Evolutionary conservation across 2,329 filamentous ascomycete genomes (phyloP).

Genomic region (Microcyclosporella mali): DNA sequence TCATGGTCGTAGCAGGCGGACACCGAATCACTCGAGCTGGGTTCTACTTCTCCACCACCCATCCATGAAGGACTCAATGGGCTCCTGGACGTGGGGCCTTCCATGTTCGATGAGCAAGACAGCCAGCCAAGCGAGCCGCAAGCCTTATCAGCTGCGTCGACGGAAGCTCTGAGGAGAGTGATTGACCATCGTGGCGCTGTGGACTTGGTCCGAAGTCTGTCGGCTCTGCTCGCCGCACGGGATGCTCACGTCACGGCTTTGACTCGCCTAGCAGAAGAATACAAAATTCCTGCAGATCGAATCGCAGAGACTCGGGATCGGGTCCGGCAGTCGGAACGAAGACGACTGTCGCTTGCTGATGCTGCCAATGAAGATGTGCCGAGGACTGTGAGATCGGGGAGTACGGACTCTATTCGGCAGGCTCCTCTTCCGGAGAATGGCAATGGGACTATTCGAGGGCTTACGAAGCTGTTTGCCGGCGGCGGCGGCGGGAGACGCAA

Average conservation of each 20-base stretch:
- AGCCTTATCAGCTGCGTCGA: conserved; percentile 22
- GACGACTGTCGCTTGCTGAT: conserved; percentile 21
- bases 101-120: conserved; percentile 29
- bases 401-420: conserved; percentile 11
- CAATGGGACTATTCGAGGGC: conserved; percentile 17
- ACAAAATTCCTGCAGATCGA: conserved; percentile 24
- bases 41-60: background rate
- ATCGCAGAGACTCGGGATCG: conserved; percentile 24
- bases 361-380: conserved; percentile 22
- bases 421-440: conserved; percentile 5
- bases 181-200: conserved; percentile 28
- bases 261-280: conserved; percentile 29
- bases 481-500: conserved; percentile 23
- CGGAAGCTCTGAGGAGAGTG: conserved; percentile 21
- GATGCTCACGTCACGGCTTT: conserved; percentile 32
- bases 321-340: conserved; percentile 26
- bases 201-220: conserved; percentile 25
- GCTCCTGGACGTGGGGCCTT: conserved; percentile 27
- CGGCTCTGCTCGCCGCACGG: conserved; percentile 26
- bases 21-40: background rate
- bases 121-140: conserved; percentile 18
- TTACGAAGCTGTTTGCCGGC: conserved; percentile 27
- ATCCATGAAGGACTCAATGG: conserved; percentile 19
- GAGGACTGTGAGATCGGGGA: conserved; percentile 8
- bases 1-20: background rate